Base-by-base conservation (phyloP, 768 basidiomycete genomes). In the Heimioporus sp. region DNA sequence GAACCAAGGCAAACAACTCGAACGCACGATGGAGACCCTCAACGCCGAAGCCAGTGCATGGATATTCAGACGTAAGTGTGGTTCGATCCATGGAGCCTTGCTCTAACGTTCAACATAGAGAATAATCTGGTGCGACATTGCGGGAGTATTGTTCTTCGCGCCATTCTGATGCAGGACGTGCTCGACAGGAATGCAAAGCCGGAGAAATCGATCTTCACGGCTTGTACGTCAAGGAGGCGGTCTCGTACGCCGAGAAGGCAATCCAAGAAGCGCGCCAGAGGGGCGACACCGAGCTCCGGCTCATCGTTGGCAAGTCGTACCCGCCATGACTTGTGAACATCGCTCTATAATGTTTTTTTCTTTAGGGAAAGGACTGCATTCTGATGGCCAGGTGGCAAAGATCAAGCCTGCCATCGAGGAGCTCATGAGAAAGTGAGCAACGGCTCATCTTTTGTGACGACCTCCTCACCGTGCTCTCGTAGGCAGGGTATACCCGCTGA, bases 361-460 rank as follows among this genome's bases (percentile, higher is more conserved):
- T 28, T 4, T 20, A 89, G 89, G 90, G 15, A 96, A 93, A 71
- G 94, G 94, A 10, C 73, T 93, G 28, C 96, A 98, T 69, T 92
- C 90, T 16, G 71, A 76, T 24, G 78, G 80, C 4, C 85, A 86
- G 42, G 76, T 80, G 7, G 88, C 90, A 0, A 98, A 96, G 72
- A 78, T 98, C 62, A 93, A 88, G 64, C 96, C 95, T 31, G 95
- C 94, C 7, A 86, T 98, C 45, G 87, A 92, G 65, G 85, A 87
- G 35, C 73, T 96, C 45, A 89, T 96, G 82, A 74, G 78, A 58
- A 92, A 87, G 90, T 91, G 61, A 38, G 80, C 58, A 39, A 43
- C 46, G 12, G 37, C 10, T 12, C 32, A 21, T 31, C 12, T 19
- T 4, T 13, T 16, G 15, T 30, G 21, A 48, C n/a, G 10, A 21